Evolutionary conservation across 1,284 basidiomycete species (phyloP).

Genomic region (Cystobasidiaceae sp.): DNA sequence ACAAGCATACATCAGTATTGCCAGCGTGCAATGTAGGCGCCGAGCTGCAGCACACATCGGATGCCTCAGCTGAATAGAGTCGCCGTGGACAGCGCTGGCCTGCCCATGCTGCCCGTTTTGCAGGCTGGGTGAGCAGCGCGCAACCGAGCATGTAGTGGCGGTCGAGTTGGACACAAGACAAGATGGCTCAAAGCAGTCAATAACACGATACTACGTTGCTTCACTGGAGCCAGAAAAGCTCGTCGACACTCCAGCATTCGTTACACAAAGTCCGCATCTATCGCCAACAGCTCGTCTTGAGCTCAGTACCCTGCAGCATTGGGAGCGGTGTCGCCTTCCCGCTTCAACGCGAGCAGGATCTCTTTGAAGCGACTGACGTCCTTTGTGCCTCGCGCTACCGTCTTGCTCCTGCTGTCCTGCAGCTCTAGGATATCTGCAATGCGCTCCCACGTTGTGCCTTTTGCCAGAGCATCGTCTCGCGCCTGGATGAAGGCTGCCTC

Average conservation of each 20-base stretch:
- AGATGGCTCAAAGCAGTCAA: too few species aligned
- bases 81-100: too few species aligned
- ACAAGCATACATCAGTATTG: background rate
- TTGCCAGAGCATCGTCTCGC: constrained; percentile 69
- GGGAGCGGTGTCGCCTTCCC: constrained; percentile 83
- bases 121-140: too few species aligned
- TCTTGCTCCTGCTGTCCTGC: constrained; percentile 93
- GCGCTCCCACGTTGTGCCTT: constrained; percentile 93
- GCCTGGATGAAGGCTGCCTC: constrained; percentile 74
- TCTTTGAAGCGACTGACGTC: constrained; percentile 89
- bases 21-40: background rate
- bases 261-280: background rate
- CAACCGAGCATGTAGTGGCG: too few species aligned
- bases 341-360: constrained; percentile 72
- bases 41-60: background rate
- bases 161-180: too few species aligned
- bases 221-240: too few species aligned
- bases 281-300: background rate
- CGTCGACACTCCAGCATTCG: too few species aligned
- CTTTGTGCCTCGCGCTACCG: constrained; percentile 82
- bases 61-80: background rate
- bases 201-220: too few species aligned
- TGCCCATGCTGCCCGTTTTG: too few species aligned
- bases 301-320: constrained; percentile 79
- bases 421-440: constrained; percentile 82